Evolutionary conservation across 768 basidiomycete species (phyloP), one percentile per base, ranked within the genome.

Genomic region (Boletus coccyginus): DNA sequence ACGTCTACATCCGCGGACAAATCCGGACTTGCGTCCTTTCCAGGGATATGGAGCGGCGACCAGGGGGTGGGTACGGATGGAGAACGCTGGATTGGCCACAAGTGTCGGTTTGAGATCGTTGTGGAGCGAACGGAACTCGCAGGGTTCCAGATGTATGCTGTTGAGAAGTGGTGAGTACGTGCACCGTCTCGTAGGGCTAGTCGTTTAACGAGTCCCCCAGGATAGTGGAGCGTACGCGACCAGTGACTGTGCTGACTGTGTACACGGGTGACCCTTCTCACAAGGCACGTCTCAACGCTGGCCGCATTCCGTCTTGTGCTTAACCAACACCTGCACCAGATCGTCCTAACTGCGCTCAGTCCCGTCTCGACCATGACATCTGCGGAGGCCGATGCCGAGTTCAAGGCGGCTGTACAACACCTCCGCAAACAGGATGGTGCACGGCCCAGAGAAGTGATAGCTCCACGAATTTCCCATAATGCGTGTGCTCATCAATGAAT

Each of bases 71-170:
- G 29, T 27, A 42, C 43, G 1, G 63, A 69, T n/a, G 70, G 70
- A 17, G 69, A 73, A 42, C 67, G 67, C 35, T 82, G 82, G 81
- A 70, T 83, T 17, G 77, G 77, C 1, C 65, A 73, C 11, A 75
- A 77, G 19, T 74, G 75, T 46, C 74, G 71, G 47, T 83, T 86
- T 58, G 77, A 80, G 62, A 70, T 83, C 53, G 76, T 77, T 9
- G 74, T 79, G 38, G 77, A 81, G 35, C 70, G 72, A 17, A 62
- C 85, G 45, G 73, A 83, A 44, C 65, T 73, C 47, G 58, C 75
- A 19, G 86, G 86, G 1, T 91, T 85, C 72, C 91, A 92, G 73
- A 77, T 93, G 53, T 94, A 92, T 67, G 91, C 90, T 0, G 92
- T 94, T 10, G 88, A 93, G 76, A 88, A 88, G 70, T 93, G 91